Conservation (phyloP, 164 flowering plant genomes). For the Chimonanthus salicifolius region DNA sequence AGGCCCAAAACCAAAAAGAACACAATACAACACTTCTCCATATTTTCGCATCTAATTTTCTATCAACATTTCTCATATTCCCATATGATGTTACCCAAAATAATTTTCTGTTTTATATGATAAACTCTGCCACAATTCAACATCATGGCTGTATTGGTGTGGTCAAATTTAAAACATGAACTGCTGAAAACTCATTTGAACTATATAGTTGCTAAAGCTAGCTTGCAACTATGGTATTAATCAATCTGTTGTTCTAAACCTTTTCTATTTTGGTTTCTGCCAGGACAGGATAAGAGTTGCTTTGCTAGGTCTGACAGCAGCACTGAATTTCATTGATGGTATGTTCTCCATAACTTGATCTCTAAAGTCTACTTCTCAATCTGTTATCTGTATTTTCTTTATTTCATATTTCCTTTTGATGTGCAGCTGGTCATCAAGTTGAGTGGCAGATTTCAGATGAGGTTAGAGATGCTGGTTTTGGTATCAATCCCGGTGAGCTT, state of each 20-base stretch:
- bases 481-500: constrained; percentile 35
- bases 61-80: too few species aligned
- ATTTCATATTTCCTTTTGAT: neutral
- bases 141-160: neutral
- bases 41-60: too few species aligned
- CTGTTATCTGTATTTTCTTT: neutral
- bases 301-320: constrained; percentile 37
- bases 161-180: neutral
- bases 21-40: too few species aligned
- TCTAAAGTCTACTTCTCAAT: neutral
- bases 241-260: neutral
- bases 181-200: neutral
- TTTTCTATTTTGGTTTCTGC: constrained; percentile 4
- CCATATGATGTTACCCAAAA: too few species aligned
- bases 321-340: constrained; percentile 45
- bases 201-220: neutral
- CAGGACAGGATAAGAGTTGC: constrained; percentile 43
- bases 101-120: too few species aligned
- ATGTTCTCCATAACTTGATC: constrained; percentile 4
- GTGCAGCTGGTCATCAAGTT: constrained; percentile 21
- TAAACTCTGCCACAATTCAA: neutral
- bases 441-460: constrained; percentile 27
- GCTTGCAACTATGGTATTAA: neutral
- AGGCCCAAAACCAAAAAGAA: too few species aligned
- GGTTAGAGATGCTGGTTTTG: constrained; percentile 28